A percentile compares a stretch with the other conserved stretches of the same genome.
Evolutionary conservation across 2,329 filamentous ascomycete genomes (phyloP).

Genomic region (Capronia americana): DNA sequence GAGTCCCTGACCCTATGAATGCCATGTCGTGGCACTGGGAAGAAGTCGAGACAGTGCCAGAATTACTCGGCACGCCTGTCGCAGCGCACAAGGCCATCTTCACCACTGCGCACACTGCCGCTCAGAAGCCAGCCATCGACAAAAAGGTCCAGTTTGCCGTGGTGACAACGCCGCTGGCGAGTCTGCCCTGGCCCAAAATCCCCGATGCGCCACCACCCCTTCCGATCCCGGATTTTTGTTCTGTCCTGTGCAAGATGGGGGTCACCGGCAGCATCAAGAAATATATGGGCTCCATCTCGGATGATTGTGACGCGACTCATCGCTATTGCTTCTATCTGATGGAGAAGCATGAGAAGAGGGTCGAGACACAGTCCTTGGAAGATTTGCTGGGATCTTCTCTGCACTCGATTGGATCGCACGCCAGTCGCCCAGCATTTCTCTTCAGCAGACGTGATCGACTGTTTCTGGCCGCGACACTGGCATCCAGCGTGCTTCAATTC

Average conservation of each 20-base stretch:
- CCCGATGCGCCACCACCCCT: slow-evolving; percentile 1
- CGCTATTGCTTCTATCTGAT: slow-evolving; percentile 11
- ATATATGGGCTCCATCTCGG: slow-evolving; percentile 15
- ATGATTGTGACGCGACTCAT: slow-evolving; percentile 4
- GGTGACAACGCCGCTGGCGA: not conserved
- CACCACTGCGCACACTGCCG: not conserved
- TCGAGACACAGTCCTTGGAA: slow-evolving; percentile 13
- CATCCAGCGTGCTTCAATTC: slow-evolving; percentile 26
- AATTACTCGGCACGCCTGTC: not conserved
- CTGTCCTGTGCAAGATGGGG: slow-evolving; percentile 1
- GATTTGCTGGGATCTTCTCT: slow-evolving; percentile 2
- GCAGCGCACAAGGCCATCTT: not conserved
- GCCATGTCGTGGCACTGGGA: slow-evolving; percentile 8
- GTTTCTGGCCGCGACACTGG: slow-evolving; percentile 26
- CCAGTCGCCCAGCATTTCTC: slow-evolving; percentile 2
- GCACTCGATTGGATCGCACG: not conserved
- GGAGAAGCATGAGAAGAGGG: slow-evolving; percentile 3
- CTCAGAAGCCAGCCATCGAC: not conserved
- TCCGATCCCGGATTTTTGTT: slow-evolving; percentile 19
- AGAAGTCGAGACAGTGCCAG: slow-evolving; percentile 14
- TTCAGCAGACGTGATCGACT: slow-evolving; percentile 27
- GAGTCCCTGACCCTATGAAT: not conserved
- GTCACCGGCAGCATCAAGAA: not conserved
- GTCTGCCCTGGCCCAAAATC: slow-evolving; percentile 10
- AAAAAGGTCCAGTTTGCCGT: slow-evolving; percentile 15